Base-by-base conservation (phyloP, 108 stramenopile genomes). In the Stephanodiscus minutulus region DNA sequence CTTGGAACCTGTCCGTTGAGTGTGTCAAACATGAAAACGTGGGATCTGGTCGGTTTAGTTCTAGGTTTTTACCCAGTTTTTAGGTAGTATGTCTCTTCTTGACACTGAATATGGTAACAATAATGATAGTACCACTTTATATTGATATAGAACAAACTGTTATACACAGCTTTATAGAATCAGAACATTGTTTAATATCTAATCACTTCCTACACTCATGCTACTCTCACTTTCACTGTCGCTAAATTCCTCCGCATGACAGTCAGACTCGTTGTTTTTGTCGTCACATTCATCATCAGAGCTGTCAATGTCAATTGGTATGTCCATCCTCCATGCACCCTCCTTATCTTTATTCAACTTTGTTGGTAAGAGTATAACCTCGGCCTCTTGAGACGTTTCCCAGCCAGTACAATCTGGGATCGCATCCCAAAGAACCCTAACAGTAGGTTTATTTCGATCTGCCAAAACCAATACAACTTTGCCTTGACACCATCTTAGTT, bases 401-500 rank as follows among this genome's bases (percentile, higher is more conserved):
- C 24, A 24, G 5, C 50, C 50, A 52, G 20, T 25, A 52, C 24
- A 21, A 52, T 52, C 50, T 9, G 24, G 50, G 8, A 52, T 24
- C 20, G 20, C 24, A 25, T 52, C 50, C 50, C 50, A 52, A 8
- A 24, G 22, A 52, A 52, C 18, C 15, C 18, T 18, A 48, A 48
- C 47, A 3, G 15, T 18, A 15, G 15, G 15, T 18, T 48, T 52
- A 6, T 52, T 52, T 52, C 22, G 22, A 52, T 52, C 24, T 12
- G 11, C 8, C 20, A 52, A 24, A 6, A 52, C n/a, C 24, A 8
- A 6, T 25, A 24, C 10, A 6, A 48, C 62, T 25, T 48, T 39
- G 9, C 62, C 62, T 29, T 64, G 62, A 20, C 37, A 64, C 37
- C 62, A 64, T 20, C 10, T 46, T 5, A 35, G 15, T 17, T 64